phyloP scores from a whole-genome alignment of 1,284 basidiomycete genomes.

The Heterobasidion parviporum region DNA sequence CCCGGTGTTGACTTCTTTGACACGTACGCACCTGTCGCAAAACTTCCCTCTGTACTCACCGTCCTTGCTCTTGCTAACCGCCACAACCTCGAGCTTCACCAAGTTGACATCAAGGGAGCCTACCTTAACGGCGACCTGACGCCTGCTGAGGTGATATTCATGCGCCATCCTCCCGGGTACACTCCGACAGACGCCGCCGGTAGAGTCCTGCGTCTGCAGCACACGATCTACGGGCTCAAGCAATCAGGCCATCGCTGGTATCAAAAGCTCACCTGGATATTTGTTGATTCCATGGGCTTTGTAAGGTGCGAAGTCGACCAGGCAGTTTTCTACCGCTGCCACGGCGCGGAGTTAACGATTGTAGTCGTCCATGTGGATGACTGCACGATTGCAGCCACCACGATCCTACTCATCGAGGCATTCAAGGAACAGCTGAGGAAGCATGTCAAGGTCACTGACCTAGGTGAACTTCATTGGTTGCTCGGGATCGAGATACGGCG shows the following conservation, averaged over 20 bases:
- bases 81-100: conserved; percentile 23
- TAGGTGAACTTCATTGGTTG: conserved; percentile 16
- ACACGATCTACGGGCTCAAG: conserved; percentile 19
- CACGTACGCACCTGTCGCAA: conserved; percentile 30
- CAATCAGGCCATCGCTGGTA: conserved; percentile 18
- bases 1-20: conserved; percentile 31
- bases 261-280: conserved; percentile 10
- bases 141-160: conserved; percentile 21
- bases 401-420: neutral
- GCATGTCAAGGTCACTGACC: conserved; percentile 9
- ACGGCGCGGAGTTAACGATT: neutral
- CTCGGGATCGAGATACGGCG: conserved; percentile 20
- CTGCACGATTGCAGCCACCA: conserved; percentile 12
- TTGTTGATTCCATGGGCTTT: conserved; percentile 11
- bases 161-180: conserved; percentile 23
- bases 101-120: conserved; percentile 32
- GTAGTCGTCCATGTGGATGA: conserved; percentile 25
- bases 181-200: conserved; percentile 5
- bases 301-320: conserved; percentile 10
- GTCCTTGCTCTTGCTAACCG: conserved; percentile 28
- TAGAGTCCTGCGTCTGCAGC: conserved; percentile 12
- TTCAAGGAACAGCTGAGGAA: conserved; percentile 5
- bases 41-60: conserved; percentile 22
- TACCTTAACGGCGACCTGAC: conserved; percentile 29
- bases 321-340: conserved; percentile 11